These are phyloP conservation scores for Glaciozyma antarctica DNA, from an alignment of 768 basidiomycete species.

Conservation along the genomic window DNA sequence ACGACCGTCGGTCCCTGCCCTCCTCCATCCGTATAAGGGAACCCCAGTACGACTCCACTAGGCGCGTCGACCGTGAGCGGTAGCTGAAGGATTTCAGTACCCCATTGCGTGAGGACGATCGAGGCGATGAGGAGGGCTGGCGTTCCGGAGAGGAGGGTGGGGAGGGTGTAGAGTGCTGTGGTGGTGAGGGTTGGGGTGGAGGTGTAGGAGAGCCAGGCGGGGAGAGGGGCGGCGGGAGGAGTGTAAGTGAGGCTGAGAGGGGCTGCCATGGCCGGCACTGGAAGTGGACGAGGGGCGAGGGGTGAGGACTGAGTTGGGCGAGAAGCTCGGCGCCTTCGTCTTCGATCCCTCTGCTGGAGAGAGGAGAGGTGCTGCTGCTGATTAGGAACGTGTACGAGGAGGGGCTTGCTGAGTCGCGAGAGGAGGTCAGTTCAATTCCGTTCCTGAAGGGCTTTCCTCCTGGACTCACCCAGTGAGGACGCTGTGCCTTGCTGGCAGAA, in stretches of 20 bases:
- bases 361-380: too few species aligned
- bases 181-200: conserved; percentile 11
- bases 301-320: too few species aligned
- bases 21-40: conserved; percentile 16
- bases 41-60: conserved; percentile 7
- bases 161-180: conserved; percentile 9
- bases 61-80: conserved; percentile 17
- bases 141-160: conserved; percentile 7
- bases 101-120: conserved; percentile 11
- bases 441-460: too few species aligned
- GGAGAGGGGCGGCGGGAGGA: neutral
- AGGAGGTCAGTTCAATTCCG: too few species aligned
- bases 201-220: conserved; percentile 18
- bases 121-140: conserved; percentile 3
- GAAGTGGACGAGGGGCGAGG: too few species aligned
- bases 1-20: conserved; percentile 10
- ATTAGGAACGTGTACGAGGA: too few species aligned
- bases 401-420: too few species aligned
- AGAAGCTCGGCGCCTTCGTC: too few species aligned
- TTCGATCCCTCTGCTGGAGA: too few species aligned
- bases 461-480: too few species aligned
- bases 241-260: conserved; percentile 10
- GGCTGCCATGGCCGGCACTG: too few species aligned
- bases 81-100: conserved; percentile 15
- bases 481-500: too few species aligned